Evolutionary conservation across 176 grass and related monocot genomes (phyloP).

Genomic region (Ensete glaucum): DNA sequence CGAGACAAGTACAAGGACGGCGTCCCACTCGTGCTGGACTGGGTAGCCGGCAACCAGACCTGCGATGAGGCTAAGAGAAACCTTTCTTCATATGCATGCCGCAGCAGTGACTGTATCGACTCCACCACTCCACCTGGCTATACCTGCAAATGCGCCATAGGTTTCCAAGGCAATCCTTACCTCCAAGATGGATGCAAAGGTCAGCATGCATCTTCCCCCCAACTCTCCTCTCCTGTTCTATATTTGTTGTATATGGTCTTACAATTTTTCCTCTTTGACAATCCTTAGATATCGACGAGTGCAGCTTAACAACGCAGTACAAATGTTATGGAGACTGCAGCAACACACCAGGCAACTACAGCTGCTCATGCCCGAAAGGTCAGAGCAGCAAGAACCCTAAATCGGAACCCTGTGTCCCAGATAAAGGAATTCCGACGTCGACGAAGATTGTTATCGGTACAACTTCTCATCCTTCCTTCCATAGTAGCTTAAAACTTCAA

Average conservation of each 20-base stretch:
- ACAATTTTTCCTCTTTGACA: background rate
- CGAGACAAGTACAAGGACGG: background rate
- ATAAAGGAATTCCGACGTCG: background rate
- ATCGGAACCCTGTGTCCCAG: background rate
- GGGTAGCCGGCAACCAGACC: background rate
- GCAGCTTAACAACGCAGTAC: background rate
- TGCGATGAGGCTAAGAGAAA: background rate
- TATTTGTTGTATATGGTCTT: too few species aligned
- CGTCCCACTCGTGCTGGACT: background rate
- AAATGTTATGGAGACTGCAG: background rate
- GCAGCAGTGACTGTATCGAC: background rate
- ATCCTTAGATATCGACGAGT: background rate
- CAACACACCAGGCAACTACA: background rate
- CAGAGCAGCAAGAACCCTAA: background rate
- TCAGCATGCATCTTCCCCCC: background rate
- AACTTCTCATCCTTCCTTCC: background rate
- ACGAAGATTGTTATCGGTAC: background rate
- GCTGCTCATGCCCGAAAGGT: background rate
- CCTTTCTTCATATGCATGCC: background rate
- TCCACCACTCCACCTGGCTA: background rate
- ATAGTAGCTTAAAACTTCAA: background rate
- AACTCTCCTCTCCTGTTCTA: too few species aligned
- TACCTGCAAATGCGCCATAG: background rate
- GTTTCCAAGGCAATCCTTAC: background rate
- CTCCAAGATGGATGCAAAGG: background rate